Evolutionary conservation across 441 rosid genomes (phyloP).

Genomic region (Adansonia grandidieri): DNA sequence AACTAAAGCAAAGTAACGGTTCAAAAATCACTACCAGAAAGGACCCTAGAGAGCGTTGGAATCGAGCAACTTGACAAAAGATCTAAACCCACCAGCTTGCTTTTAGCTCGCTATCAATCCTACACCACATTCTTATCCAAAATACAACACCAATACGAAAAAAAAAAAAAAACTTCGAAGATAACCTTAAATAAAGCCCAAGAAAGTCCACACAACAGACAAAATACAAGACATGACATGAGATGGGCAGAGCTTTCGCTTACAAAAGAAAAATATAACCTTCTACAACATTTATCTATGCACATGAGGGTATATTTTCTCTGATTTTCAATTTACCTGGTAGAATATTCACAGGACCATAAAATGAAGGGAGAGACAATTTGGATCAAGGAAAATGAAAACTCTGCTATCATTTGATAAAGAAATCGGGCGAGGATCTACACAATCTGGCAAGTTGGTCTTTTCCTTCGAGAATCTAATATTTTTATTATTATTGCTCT

Average conservation of each 20-base stretch:
- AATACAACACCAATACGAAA: constrained; percentile 28
- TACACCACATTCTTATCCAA: constrained; percentile 55
- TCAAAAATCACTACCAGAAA: constrained; percentile 39
- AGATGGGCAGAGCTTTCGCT: neutral
- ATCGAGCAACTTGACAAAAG: constrained; percentile 53
- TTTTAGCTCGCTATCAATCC: constrained; percentile 51
- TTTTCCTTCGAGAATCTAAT: neutral
- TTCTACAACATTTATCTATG: neutral
- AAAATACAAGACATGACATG: constrained; percentile 13
- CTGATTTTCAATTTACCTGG: constrained; percentile 15
- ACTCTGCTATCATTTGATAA: neutral
- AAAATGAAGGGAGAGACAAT: neutral
- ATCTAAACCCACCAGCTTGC: constrained; percentile 44
- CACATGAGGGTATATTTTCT: constrained; percentile 14
- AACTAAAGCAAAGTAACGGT: neutral
- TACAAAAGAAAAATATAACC: constrained; percentile 15
- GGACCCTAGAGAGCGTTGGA: constrained; percentile 48
- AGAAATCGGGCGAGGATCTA: neutral
- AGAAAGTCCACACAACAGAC: constrained; percentile 26
- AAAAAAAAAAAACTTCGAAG: constrained; percentile 27
- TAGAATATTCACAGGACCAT: neutral
- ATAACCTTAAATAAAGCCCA: constrained; percentile 29
- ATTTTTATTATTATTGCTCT: neutral
- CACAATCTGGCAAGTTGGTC: neutral
- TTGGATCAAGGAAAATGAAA: neutral